A percentile compares a stretch with the other conserved stretches of the same genome.
These are phyloP conservation scores for Colletotrichum sp. DNA, from an alignment of 2,329 filamentous ascomycete species.

Conservation along the genomic window DNA sequence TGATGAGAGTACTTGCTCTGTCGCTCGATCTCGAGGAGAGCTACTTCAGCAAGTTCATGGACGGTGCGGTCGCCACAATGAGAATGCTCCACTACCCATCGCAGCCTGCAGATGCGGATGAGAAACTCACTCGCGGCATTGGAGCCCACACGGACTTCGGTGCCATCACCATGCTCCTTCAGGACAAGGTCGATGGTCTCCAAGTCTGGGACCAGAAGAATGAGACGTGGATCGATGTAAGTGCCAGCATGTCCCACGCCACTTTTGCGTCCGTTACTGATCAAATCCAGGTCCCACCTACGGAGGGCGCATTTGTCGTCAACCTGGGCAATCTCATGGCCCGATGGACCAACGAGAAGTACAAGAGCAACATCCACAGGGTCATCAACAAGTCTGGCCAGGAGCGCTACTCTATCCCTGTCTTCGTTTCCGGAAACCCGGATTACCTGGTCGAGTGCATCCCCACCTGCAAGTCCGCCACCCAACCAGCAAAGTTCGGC, in stretches of 20 bases:
- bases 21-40: constrained; percentile 43
- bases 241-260: background rate
- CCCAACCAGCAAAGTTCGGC: constrained; percentile 29
- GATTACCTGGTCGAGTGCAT: constrained; percentile 41
- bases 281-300: constrained; percentile 39
- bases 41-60: constrained; percentile 47
- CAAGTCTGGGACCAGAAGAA: constrained; percentile 52
- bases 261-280: background rate
- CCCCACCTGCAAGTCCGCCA: constrained; percentile 29
- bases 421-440: constrained; percentile 60
- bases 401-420: constrained; percentile 60
- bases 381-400: constrained; percentile 56
- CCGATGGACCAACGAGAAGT: constrained; percentile 55
- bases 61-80: constrained; percentile 46
- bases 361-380: constrained; percentile 57
- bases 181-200: constrained; percentile 53
- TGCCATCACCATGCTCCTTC: constrained; percentile 59
- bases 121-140: constrained; percentile 37
- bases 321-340: constrained; percentile 55
- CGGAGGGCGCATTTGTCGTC: constrained; percentile 51
- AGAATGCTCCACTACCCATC: constrained; percentile 55
- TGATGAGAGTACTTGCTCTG: constrained; percentile 46
- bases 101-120: constrained; percentile 35
- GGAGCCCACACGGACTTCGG: constrained; percentile 62
- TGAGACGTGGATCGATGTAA: constrained; percentile 45